Conservation (phyloP, 2,329 filamentous ascomycete genomes). For the Paraconiothyrium sp. region DNA sequence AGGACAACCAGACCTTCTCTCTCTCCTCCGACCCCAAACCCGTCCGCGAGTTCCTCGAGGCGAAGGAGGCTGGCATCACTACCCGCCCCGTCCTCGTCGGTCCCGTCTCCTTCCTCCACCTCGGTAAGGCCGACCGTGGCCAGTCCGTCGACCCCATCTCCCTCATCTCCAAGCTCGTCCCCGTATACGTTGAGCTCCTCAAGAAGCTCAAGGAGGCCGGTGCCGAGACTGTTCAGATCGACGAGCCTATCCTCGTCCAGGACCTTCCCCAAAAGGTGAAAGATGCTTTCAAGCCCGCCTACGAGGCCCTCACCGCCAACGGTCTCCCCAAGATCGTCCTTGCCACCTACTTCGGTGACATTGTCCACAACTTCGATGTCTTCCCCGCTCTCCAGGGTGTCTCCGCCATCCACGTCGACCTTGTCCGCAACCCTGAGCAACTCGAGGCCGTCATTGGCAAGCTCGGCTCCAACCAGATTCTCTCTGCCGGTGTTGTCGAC, state of each 20-base stretch:
- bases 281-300: conserved; percentile 96
- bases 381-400: conserved; percentile 76
- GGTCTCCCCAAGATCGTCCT: conserved; percentile 88
- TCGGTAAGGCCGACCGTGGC: conserved; percentile 97
- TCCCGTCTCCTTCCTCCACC: conserved; percentile 95
- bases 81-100: conserved; percentile 96
- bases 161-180: conserved; percentile 90
- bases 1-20: conserved; percentile 96
- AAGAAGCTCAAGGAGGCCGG: conserved; percentile 94
- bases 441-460: conserved; percentile 83
- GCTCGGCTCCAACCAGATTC: conserved; percentile 86
- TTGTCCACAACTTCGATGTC: conserved; percentile 97
- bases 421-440: conserved; percentile 98
- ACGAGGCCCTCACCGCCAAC: conserved; percentile 85
- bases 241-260: conserved; percentile 96
- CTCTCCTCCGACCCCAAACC: conserved; percentile 90
- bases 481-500: conserved; percentile 96
- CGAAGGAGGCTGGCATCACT: conserved; percentile 92
- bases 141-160: conserved; percentile 93
- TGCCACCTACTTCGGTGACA: conserved; percentile 98
- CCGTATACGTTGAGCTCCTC: conserved; percentile 93
- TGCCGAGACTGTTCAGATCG: conserved; percentile 96
- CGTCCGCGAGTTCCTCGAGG: conserved; percentile 92
- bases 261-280: conserved; percentile 91
- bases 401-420: conserved; percentile 90